Evolutionary conservation across 345 rosid species (phyloP).

Genomic region (Lepidium aucheri): DNA sequence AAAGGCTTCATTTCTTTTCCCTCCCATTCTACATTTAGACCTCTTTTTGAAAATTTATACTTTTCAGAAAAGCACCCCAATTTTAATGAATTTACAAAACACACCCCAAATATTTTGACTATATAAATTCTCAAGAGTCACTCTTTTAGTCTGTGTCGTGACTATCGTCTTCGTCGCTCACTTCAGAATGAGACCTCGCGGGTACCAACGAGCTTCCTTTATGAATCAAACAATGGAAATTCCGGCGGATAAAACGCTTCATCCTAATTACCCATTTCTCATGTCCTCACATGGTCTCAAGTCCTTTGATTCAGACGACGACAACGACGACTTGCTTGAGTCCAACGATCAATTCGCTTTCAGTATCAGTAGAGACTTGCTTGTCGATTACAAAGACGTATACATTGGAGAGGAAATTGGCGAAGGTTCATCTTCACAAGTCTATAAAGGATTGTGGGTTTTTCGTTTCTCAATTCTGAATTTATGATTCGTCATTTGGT

Average conservation of each 20-base stretch:
- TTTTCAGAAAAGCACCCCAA: background rate
- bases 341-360: slow-evolving; percentile 16
- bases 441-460: slow-evolving; percentile 25
- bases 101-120: background rate
- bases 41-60: background rate
- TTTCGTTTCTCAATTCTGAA: background rate
- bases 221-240: background rate
- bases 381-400: slow-evolving; percentile 9
- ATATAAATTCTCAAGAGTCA: background rate
- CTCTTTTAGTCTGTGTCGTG: slow-evolving; percentile 1
- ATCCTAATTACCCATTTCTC: slow-evolving; percentile 27
- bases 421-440: slow-evolving; percentile 18
- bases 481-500: background rate
- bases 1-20: slow-evolving; percentile 12
- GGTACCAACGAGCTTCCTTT: slow-evolving; percentile 25
- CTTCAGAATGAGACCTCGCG: slow-evolving; percentile 18
- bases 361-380: background rate
- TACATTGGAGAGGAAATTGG: slow-evolving; percentile 10
- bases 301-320: slow-evolving; percentile 16
- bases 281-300: slow-evolving; percentile 11
- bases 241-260: slow-evolving; percentile 13
- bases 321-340: background rate
- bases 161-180: slow-evolving; percentile 23
- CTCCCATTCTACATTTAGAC: slow-evolving; percentile 10
- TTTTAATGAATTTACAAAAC: background rate